Percentiles rank a stretch among this genome's conserved stretches.
These are phyloP conservation scores for Leucaena leucocephala DNA, from an alignment of 306 rosid species.

Conservation along the genomic window DNA sequence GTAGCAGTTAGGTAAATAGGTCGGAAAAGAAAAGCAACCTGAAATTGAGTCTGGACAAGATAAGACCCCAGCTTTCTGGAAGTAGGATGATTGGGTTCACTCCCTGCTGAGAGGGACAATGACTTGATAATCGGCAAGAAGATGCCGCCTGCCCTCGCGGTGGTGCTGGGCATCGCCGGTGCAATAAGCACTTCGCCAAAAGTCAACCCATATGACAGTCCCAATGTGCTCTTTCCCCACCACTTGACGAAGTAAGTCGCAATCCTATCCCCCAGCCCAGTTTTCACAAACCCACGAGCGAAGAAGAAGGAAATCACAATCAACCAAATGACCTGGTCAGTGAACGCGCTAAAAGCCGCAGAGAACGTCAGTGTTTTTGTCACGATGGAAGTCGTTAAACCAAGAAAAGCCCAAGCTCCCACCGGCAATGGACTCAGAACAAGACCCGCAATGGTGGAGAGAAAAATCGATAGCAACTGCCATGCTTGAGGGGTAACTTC, in stretches of 20 bases:
- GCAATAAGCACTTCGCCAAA: constrained; percentile 11
- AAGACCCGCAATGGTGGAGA: constrained; percentile 68
- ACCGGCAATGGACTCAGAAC: constrained; percentile 68
- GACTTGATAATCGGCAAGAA: constrained; percentile 48
- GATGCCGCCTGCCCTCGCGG: constrained; percentile 20
- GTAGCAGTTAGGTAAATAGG: background rate
- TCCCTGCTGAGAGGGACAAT: constrained; percentile 61
- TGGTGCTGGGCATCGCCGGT: constrained; percentile 23
- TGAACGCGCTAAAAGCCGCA: constrained; percentile 50
- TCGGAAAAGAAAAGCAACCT: constrained; percentile 42
- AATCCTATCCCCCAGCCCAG: constrained; percentile 67
- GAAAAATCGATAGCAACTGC: constrained; percentile 67
- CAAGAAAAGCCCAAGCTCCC: constrained; percentile 59
- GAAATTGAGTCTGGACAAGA: constrained; percentile 38
- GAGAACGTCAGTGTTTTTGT: constrained; percentile 58
- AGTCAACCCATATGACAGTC: constrained; percentile 12
- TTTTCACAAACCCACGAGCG: constrained; percentile 74
- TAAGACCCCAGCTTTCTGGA: constrained; percentile 55
- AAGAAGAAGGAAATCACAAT: constrained; percentile 74
- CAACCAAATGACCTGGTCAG: constrained; percentile 65
- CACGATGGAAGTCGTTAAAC: constrained; percentile 53
- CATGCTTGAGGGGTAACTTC: constrained; percentile 60
- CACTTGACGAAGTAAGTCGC: constrained; percentile 43
- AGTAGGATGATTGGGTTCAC: constrained; percentile 52
- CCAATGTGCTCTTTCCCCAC: constrained; percentile 18